Conservation (phyloP, 805 yeast species). For the Candida pseudoglaebosa region DNA sequence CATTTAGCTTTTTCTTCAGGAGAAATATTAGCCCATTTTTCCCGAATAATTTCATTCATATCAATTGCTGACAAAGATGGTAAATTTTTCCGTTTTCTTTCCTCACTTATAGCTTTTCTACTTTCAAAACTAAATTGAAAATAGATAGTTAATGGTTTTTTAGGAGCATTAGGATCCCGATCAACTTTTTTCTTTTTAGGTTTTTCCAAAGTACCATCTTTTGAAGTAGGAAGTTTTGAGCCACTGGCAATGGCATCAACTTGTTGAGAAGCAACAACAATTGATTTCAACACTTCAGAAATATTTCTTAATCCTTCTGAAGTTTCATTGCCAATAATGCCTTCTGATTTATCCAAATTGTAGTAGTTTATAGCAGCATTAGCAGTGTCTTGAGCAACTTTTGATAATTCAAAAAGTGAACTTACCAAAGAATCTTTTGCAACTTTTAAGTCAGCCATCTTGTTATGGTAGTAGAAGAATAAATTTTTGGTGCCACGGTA, state of each 20-base stretch:
- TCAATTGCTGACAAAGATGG: conserved; percentile 71
- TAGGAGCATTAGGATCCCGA: conserved; percentile 90
- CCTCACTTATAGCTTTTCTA: conserved; percentile 67
- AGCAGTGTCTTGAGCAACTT: conserved; percentile 84
- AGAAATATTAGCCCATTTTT: conserved; percentile 70
- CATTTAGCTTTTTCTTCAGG: conserved; percentile 70
- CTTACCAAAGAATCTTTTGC: conserved; percentile 47
- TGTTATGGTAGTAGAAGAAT: conserved; percentile 2
- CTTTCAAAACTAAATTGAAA: conserved; percentile 71
- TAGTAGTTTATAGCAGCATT: conserved; percentile 74
- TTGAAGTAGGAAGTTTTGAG: conserved; percentile 9
- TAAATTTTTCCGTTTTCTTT: conserved; percentile 53
- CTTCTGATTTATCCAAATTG: conserved; percentile 44
- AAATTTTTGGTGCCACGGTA: neutral
- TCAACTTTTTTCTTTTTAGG: conserved; percentile 47
- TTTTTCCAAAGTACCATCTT: conserved; percentile 29
- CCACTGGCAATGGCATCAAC: conserved; percentile 12
- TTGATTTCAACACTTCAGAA: conserved; percentile 34
- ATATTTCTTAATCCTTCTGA: conserved; percentile 37
- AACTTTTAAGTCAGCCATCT: conserved; percentile 17
- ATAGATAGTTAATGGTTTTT: conserved; percentile 87
- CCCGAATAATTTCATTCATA: conserved; percentile 73
- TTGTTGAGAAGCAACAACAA: conserved; percentile 18
- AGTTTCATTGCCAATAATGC: conserved; percentile 33
- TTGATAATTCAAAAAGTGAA: conserved; percentile 75